Percentiles rank a stretch among this genome's conserved stretches.
These are phyloP conservation scores for Pyrenophora seminiperda DNA, from an alignment of 2,329 filamentous ascomycete species.

Conservation along the genomic window DNA sequence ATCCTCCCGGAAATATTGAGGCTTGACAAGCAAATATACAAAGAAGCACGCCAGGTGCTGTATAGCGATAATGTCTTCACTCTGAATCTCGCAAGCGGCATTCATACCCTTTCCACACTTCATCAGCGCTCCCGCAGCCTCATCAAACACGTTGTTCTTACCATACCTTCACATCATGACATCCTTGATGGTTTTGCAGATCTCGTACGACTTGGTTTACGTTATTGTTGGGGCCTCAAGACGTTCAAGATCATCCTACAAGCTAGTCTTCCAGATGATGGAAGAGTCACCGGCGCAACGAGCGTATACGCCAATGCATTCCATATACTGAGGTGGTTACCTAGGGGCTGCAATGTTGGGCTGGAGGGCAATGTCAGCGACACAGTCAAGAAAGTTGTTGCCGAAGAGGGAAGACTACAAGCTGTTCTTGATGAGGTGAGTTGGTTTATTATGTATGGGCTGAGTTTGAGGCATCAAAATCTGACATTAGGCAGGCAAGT, in stretches of 20 bases:
- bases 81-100: conserved; percentile 47
- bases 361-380: conserved; percentile 49
- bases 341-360: conserved; percentile 49
- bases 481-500: conserved; percentile 23
- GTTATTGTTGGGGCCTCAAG: conserved; percentile 54
- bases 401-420: conserved; percentile 50
- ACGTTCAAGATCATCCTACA: conserved; percentile 50
- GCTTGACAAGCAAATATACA: conserved; percentile 47
- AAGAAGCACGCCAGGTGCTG: conserved; percentile 40
- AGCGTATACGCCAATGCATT: conserved; percentile 56
- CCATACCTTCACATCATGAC: conserved; percentile 54
- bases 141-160: conserved; percentile 51
- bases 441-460: conserved; percentile 1
- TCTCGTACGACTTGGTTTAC: conserved; percentile 51
- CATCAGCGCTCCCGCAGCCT: conserved; percentile 52
- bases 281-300: conserved; percentile 38
- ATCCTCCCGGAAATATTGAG: conserved; percentile 49
- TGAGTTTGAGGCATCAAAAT: background rate
- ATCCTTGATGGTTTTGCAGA: conserved; percentile 55
- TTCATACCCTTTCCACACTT: conserved; percentile 46
- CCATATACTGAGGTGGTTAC: conserved; percentile 54
- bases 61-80: conserved; percentile 44
- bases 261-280: conserved; percentile 38
- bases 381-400: conserved; percentile 50
- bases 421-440: conserved; percentile 50